phyloP scores from a whole-genome alignment of 306 rosid species.

The Dalbergia cochinchinensis region DNA sequence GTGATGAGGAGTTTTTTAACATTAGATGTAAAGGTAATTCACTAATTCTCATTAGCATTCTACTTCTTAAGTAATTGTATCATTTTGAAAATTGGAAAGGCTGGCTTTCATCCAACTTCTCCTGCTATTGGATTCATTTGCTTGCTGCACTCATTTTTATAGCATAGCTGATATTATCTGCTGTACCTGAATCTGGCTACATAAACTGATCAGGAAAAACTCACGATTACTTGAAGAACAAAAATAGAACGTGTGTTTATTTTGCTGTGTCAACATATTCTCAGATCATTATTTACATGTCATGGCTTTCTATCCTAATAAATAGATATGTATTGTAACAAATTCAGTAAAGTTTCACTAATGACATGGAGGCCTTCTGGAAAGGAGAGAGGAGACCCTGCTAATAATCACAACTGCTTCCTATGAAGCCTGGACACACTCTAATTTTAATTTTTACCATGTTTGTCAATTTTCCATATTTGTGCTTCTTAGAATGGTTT shows the following conservation, averaged over 20 bases:
- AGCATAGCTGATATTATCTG: conserved; percentile 13
- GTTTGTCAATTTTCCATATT: conserved; percentile 15
- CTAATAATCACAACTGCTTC: background rate
- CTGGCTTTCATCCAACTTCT: conserved; percentile 21
- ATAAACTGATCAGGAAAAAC: conserved; percentile 8
- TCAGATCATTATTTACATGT: background rate
- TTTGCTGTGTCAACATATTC: conserved; percentile 13
- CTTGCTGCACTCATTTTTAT: background rate
- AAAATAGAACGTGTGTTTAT: conserved; percentile 3
- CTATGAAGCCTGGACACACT: background rate
- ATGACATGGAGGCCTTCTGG: conserved; percentile 8
- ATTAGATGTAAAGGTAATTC: conserved; percentile 82
- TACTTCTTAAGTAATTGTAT: conserved; percentile 7
- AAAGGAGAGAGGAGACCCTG: conserved; percentile 3
- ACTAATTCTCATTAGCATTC: conserved; percentile 41
- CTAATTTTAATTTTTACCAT: background rate
- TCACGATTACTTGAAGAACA: background rate
- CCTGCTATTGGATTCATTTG: background rate
- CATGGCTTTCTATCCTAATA: conserved; percentile 1
- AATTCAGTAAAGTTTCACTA: background rate
- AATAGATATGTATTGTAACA: background rate
- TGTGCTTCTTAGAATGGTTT: conserved; percentile 15
- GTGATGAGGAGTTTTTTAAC: conserved; percentile 85
- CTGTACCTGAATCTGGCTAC: conserved; percentile 14
- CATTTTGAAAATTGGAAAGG: conserved; percentile 13